Evolutionary conservation across 345 rosid genomes (phyloP).

Genomic region (Populus davidiana): DNA sequence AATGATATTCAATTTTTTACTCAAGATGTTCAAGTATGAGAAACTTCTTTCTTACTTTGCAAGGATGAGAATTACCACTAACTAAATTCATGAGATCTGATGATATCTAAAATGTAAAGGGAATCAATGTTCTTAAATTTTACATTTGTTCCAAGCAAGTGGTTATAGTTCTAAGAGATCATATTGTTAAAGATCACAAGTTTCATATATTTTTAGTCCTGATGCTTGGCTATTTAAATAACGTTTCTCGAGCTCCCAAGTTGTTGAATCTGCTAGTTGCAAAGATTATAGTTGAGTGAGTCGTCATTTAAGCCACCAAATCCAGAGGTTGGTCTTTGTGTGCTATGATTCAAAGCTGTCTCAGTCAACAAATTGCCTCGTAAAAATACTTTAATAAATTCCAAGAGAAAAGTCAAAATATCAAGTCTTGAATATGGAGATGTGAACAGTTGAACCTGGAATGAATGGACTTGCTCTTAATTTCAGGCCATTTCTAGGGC

Average conservation of each 20-base stretch:
- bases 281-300: background rate
- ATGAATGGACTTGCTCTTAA: background rate
- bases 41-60: background rate
- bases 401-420: background rate
- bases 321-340: background rate
- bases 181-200: background rate
- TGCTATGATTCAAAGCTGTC: background rate
- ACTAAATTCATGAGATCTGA: too few relatives aligned
- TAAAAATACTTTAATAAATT: background rate
- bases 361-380: background rate
- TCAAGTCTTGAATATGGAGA: background rate
- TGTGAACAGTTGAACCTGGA: background rate
- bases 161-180: background rate
- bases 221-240: background rate
- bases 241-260: background rate
- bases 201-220: background rate
- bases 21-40: background rate
- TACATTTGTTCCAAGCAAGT: background rate
- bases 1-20: background rate
- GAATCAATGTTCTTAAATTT: background rate
- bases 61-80: background rate
- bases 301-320: background rate
- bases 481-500: background rate
- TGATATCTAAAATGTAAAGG: background rate
- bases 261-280: background rate